Evolutionary conservation across 768 basidiomycete species (phyloP).

Genomic region (Russula sp.): DNA sequence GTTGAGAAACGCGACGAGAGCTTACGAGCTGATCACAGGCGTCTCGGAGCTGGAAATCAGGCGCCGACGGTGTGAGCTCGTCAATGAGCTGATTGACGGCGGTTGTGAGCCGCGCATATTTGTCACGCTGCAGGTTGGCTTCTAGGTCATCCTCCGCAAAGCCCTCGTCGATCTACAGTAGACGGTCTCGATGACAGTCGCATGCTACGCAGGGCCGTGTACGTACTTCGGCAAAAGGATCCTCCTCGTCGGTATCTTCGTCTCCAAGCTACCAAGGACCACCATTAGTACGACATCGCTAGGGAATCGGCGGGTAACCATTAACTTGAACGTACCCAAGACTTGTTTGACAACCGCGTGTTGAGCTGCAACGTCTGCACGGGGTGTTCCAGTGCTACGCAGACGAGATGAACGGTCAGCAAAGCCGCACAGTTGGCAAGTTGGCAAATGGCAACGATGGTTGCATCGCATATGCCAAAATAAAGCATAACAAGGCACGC

Average conservation of each 20-base stretch:
- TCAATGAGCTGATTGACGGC: slow-evolving; percentile 82
- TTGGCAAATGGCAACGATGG: no score
- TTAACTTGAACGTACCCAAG: slow-evolving; percentile 69
- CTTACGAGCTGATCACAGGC: slow-evolving; percentile 84
- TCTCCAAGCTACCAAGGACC: slow-evolving; percentile 56
- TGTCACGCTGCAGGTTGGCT: slow-evolving; percentile 87
- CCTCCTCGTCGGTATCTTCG: slow-evolving; percentile 82
- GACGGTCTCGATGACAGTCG: neutral
- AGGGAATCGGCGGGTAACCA: neutral
- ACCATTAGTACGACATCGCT: slow-evolving; percentile 5
- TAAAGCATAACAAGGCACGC: slow-evolving; percentile 24
- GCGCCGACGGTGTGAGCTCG: slow-evolving; percentile 70
- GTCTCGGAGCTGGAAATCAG: slow-evolving; percentile 75
- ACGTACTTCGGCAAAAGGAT: slow-evolving; percentile 89
- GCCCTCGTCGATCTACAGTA: slow-evolving; percentile 79
- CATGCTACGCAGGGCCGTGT: neutral
- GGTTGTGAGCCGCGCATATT: slow-evolving; percentile 79
- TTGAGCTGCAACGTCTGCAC: slow-evolving; percentile 77
- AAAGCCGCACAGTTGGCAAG: neutral
- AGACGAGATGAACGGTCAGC: neutral
- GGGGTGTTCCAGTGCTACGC: slow-evolving; percentile 46
- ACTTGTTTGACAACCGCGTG: slow-evolving; percentile 80
- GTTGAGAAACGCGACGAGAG: slow-evolving; percentile 6
- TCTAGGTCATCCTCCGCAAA: slow-evolving; percentile 90
- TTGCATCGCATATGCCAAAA: slow-evolving; percentile 1